A percentile compares a stretch with the other conserved stretches of the same genome.
phyloP scores from a whole-genome alignment of 257 asterid genomes.

The Paraleonurus japonicus region DNA sequence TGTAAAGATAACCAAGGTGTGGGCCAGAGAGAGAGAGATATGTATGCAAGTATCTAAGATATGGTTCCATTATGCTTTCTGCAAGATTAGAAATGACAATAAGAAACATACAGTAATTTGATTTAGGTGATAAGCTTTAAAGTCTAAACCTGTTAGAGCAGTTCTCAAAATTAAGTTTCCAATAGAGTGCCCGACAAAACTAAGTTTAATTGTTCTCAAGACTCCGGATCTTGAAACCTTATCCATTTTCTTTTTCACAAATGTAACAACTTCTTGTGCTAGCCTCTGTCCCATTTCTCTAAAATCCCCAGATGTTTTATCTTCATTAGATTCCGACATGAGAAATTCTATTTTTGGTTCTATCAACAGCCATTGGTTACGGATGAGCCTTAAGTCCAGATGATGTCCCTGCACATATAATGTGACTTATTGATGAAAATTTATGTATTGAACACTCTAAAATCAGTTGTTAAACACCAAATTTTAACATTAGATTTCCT shows the following conservation, averaged over 20 bases:
- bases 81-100: constrained; percentile 33
- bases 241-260: constrained; percentile 76
- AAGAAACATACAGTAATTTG: constrained; percentile 28
- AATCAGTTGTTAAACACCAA: neutral
- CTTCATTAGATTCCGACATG: constrained; percentile 77
- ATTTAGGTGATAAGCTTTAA: neutral
- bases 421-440: neutral
- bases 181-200: constrained; percentile 83
- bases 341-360: constrained; percentile 75
- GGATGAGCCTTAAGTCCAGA: constrained; percentile 71
- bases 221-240: constrained; percentile 59
- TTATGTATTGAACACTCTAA: neutral
- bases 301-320: constrained; percentile 79
- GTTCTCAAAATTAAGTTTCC: constrained; percentile 76
- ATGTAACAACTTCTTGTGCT: constrained; percentile 72
- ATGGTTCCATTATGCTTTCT: constrained; percentile 82
- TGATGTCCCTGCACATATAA: constrained; percentile 66
- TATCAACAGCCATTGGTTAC: constrained; percentile 83
- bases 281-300: constrained; percentile 82
- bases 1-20: constrained; percentile 81
- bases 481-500: neutral
- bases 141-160: constrained; percentile 60
- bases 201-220: constrained; percentile 59
- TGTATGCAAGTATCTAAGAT: constrained; percentile 60
- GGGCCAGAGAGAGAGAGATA: constrained; percentile 78